Evolutionary conservation across 2,329 filamentous ascomycete genomes (phyloP).

Genomic region (Diaporthe citrichinensis): DNA sequence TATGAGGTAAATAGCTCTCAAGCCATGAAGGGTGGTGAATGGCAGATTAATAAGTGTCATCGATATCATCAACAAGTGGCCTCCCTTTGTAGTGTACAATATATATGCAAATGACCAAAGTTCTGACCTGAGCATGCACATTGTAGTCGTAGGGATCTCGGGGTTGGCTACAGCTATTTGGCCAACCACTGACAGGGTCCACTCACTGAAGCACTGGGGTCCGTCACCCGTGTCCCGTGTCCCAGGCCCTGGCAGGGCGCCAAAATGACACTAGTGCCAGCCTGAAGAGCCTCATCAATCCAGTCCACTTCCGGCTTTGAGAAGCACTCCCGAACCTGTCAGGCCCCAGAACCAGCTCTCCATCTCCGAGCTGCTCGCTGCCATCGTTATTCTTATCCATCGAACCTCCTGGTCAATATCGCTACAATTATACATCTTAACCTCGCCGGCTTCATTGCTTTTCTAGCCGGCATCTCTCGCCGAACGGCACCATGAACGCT

Average conservation of each 20-base stretch:
- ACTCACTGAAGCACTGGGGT: conserved; percentile 5
- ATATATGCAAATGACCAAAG: neutral
- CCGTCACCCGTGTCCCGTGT: neutral
- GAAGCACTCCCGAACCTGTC: neutral
- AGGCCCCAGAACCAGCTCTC: neutral
- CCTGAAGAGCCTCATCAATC: conserved; percentile 35
- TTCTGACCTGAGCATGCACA: neutral
- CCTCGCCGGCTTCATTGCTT: neutral
- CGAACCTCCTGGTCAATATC: neutral
- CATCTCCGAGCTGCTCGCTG: conserved; percentile 7
- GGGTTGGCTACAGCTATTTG: neutral
- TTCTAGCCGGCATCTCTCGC: conserved; percentile 1
- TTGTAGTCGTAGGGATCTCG: neutral
- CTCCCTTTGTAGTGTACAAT: neutral
- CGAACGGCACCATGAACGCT: conserved; percentile 64
- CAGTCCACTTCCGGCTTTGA: conserved; percentile 21
- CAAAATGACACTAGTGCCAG: conserved; percentile 32
- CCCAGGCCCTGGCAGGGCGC: conserved; percentile 18
- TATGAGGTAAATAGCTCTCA: neutral
- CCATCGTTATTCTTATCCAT: conserved; percentile 7
- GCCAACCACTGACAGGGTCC: neutral
- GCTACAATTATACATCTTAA: neutral
- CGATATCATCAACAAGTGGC: neutral
- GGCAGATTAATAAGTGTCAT: neutral
- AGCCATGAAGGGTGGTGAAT: neutral